phyloP scores from a whole-genome alignment of 169 alveolate genomes.

The Eimeria brunetti region DNA sequence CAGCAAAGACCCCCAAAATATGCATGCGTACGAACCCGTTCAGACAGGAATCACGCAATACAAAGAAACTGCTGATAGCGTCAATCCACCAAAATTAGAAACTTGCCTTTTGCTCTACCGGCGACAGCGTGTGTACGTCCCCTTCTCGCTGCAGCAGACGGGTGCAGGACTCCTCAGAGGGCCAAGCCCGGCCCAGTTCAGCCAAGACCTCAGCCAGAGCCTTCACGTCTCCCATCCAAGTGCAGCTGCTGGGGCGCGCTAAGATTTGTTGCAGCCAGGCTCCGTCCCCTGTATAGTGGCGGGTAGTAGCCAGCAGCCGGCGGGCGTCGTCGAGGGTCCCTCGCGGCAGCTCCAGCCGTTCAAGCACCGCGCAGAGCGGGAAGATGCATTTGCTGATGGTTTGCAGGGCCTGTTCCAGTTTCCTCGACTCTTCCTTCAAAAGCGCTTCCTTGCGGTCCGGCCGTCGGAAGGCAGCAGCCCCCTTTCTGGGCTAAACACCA shows the following conservation, averaged over 20 bases:
- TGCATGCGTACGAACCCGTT: neutral
- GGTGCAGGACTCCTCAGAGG: conserved; percentile 49
- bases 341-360: conserved; percentile 20
- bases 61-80: neutral
- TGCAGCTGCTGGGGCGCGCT: conserved; percentile 28
- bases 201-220: neutral
- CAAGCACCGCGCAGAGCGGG: neutral
- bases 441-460: neutral
- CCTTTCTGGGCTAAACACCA: neutral
- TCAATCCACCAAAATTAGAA: neutral
- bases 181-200: conserved; percentile 55
- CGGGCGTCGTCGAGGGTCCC: neutral
- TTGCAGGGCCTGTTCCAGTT: neutral
- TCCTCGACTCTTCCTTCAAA: neutral
- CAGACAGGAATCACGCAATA: neutral
- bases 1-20: neutral
- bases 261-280: neutral
- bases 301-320: neutral
- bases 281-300: neutral
- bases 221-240: conserved; percentile 25
- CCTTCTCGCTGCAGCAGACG: conserved; percentile 37
- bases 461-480: neutral
- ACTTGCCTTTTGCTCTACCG: conserved; percentile 40
- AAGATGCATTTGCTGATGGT: conserved; percentile 8
- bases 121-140: conserved; percentile 2